Base-by-base conservation (phyloP, 2,329 filamentous ascomycete species). In the Metarhizium humberi region DNA sequence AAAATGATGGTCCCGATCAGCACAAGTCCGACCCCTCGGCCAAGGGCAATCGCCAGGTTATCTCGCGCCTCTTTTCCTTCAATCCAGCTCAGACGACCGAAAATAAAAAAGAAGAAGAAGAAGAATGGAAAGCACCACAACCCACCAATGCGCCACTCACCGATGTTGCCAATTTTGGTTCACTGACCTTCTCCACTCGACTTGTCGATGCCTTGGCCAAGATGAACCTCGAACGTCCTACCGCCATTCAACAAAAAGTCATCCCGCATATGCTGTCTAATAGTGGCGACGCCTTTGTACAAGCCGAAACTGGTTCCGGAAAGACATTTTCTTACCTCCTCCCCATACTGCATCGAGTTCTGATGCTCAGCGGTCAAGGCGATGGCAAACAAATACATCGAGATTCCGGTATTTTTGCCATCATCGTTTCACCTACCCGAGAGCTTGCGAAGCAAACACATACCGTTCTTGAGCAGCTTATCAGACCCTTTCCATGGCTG, bases 251-350 rank as follows among this genome's bases (percentile, higher is more conserved):
- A 72, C 92, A 92, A 63, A 90, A 89, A 58, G 87, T 92, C 1
- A 86, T 99, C 43, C 80, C 88, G 46, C 86, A 94, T 63, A 74
- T 99, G 58, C 72, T 95, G 48, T 85, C 85, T 46, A 86, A 87
- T 53, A 88, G 95, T 63, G 85, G 82, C 49, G 94, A 99, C 74
- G 92, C 92, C 2, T 99, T 99, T 64, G 87, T 99, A 38, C 94
- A 97, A 69, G 95, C 94, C 3, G 88, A 99, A 73, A 99, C 94
- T 0, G 94, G 94, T 62, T 99, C 94, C 0, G 94, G 94, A 73
- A 99, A 99, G 74, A 99, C 94, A 0, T 74, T 99, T 57, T 90
- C 94, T n/a, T 99, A 99, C 68, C 78, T 99, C 4, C 75, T 99
- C 6, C 94, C 94, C 1, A 87, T 99, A 50, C 85, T 99, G 25